These are phyloP conservation scores for Nannochloris sp. DNA, from an alignment of 139 green algal species.

Conservation along the genomic window DNA sequence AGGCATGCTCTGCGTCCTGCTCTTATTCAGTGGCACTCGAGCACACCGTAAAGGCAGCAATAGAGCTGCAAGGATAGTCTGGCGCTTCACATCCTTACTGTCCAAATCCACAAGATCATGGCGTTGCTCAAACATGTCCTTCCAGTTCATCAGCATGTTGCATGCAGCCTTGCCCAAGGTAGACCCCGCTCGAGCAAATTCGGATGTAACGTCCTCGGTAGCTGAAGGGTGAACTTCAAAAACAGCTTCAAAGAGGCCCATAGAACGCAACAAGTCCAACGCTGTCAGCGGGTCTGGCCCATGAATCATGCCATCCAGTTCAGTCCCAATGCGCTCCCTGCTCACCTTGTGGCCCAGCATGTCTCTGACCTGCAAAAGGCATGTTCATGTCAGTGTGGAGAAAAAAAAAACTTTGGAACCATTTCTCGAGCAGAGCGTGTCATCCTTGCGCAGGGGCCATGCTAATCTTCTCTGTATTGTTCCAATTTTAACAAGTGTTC, in stretches of 20 bases:
- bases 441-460: slow-evolving; percentile 77
- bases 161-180: slow-evolving; percentile 20
- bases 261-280: slow-evolving; percentile 50
- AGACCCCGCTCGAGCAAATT: slow-evolving; percentile 8
- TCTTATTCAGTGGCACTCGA: slow-evolving; percentile 26
- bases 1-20: slow-evolving; percentile 26
- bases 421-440: slow-evolving; percentile 65
- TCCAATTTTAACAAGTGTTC: slow-evolving; percentile 56
- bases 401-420: slow-evolving; percentile 48
- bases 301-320: slow-evolving; percentile 78
- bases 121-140: slow-evolving; percentile 1
- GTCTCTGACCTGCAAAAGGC: slow-evolving; percentile 43
- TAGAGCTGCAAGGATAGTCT: slow-evolving; percentile 59
- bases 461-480: slow-evolving; percentile 73
- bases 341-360: slow-evolving; percentile 66
- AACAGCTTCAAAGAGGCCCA: slow-evolving; percentile 63
- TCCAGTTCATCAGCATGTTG: slow-evolving; percentile 8
- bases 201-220: slow-evolving; percentile 6
- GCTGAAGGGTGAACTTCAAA: slow-evolving; percentile 42
- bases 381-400: not conserved
- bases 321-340: slow-evolving; percentile 68
- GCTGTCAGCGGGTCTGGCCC: slow-evolving; percentile 52
- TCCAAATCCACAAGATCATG: not conserved
- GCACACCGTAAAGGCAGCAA: slow-evolving; percentile 58
- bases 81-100: slow-evolving; percentile 18